These are phyloP conservation scores for Sonneratia alba DNA, from an alignment of 345 rosid species.

Conservation along the genomic window DNA sequence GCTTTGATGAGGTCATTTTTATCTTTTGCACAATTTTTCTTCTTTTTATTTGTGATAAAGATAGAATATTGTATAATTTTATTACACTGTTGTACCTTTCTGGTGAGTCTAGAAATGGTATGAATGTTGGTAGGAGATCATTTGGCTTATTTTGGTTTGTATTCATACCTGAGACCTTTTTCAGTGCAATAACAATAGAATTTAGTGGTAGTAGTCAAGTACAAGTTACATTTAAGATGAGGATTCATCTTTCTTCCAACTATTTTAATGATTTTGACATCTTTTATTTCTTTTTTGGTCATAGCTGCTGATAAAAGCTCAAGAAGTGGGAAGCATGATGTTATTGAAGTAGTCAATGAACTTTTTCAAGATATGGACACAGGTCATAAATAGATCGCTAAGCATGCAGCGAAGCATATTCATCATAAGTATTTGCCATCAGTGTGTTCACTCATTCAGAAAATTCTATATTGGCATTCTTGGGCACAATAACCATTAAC, in stretches of 20 bases:
- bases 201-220: neutral
- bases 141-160: neutral
- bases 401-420: conserved; percentile 98
- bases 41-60: neutral
- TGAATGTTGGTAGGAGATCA: no score
- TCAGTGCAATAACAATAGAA: no score
- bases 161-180: neutral
- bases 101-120: neutral
- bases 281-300: conserved; percentile 7
- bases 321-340: conserved; percentile 84
- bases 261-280: neutral
- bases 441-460: neutral
- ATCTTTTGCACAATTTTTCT: no score
- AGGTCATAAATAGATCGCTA: conserved; percentile 95
- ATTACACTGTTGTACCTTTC: neutral
- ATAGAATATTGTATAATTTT: neutral
- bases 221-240: neutral
- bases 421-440: conserved; percentile 72
- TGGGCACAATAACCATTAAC: neutral
- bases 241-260: neutral
- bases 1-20: neutral
- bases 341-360: conserved; percentile 95
- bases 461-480: neutral
- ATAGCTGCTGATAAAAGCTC: conserved; percentile 95
- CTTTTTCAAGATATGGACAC: conserved; percentile 79